Base-by-base conservation (phyloP, 108 stramenopile genomes). In the Schizochytrium sp. region DNA sequence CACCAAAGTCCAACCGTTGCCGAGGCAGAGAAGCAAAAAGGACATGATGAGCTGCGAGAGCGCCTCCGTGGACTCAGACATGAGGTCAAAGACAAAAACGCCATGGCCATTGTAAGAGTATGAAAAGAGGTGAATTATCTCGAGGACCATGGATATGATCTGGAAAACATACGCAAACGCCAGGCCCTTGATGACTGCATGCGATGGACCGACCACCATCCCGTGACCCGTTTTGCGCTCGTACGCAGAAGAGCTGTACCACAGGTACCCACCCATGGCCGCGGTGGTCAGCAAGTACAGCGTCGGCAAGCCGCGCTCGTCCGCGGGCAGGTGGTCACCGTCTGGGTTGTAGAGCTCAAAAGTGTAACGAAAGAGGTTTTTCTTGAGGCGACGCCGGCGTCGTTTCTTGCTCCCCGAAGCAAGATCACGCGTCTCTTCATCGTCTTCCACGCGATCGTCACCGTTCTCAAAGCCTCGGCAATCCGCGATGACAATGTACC, bases 31-130 rank as follows among this genome's bases (percentile, higher is more conserved):
- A 6, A 83, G 51, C 48, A 23, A 53, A 28, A 83, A 83, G 12
- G 48, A 53, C 48, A 83, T 83, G 76, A 83, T 83, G 51, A 83
- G 76, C 51, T 83, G 76, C 45, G 76, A 83, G 76, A 83, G 51
- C 51, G 48, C 76, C 51, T 83, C 76, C 1, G 28, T 25, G 12
- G 51, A 53, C 51, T 83, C 76, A 16, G 76, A 83, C n/a, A 53
- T 25, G 48, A 83, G 28, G 1, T 83, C 76, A 23, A 83, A 83
- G 23, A 83, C 6, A 23, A 83, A 83, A 23, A 83, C 76, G 23
- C 76, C 76, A 14, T 18, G 6, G 18, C 76, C 76, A 3, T 83
- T 83, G 51, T 53, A 47, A 6, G 48, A 53, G 76, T 83, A 83
- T 12, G 48, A n/a, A 6, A 23, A 47, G 48, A 83, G 76, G 4